Evolutionary conservation across 106 monocot genomes (phyloP).

Genomic region (Dioscorea alata): DNA sequence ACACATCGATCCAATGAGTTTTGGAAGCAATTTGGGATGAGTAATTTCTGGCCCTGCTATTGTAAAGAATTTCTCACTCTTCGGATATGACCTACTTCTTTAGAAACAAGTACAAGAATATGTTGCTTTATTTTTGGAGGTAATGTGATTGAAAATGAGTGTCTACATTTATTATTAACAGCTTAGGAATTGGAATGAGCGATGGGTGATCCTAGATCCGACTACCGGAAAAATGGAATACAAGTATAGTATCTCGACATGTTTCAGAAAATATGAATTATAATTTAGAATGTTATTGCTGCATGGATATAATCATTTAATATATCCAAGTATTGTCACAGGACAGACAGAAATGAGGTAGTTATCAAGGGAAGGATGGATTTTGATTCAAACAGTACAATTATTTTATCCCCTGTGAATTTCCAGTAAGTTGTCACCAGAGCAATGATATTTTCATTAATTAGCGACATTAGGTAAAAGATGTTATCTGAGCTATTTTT

Average conservation of each 20-base stretch:
- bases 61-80: too few species aligned
- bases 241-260: slow-evolving; percentile 48
- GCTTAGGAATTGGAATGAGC: slow-evolving; percentile 96
- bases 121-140: too few species aligned
- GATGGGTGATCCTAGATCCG: slow-evolving; percentile 92
- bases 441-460: too few species aligned
- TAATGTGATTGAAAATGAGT: not conserved
- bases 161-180: slow-evolving; percentile 18
- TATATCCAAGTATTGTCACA: slow-evolving; percentile 15
- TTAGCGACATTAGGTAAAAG: too few species aligned
- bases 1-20: too few species aligned
- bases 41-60: too few species aligned
- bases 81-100: too few species aligned
- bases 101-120: too few species aligned
- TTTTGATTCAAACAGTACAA: slow-evolving; percentile 91
- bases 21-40: too few species aligned
- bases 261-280: not conserved
- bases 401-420: slow-evolving; percentile 82
- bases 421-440: slow-evolving; percentile 51
- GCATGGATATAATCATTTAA: not conserved
- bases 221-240: slow-evolving; percentile 99
- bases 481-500: not conserved
- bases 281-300: not conserved
- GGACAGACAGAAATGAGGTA: slow-evolving; percentile 63
- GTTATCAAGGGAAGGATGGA: slow-evolving; percentile 62